Evolutionary conservation across 768 basidiomycete genomes (phyloP).

Genomic region (Suillus spraguei): DNA sequence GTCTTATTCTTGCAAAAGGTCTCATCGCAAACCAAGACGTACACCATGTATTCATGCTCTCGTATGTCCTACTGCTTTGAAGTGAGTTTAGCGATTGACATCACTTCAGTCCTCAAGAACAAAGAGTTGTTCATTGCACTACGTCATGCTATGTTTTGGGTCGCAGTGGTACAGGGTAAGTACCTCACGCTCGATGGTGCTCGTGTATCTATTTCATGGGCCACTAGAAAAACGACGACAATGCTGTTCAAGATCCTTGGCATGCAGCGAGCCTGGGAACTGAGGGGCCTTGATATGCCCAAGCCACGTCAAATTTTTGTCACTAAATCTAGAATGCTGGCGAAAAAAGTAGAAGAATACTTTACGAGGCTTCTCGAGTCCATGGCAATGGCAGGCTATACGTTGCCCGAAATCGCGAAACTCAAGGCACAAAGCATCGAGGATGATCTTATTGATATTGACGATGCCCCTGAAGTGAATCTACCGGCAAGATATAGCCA

Average conservation of each 20-base stretch:
- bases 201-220: not conserved
- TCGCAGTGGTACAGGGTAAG: conserved; percentile 73
- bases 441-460: conserved; percentile 35
- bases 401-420: conserved; percentile 40
- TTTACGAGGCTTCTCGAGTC: conserved; percentile 56
- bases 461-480: conserved; percentile 36
- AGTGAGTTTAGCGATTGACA: conserved; percentile 19
- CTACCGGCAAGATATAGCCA: conserved; percentile 53
- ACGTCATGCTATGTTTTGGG: conserved; percentile 69
- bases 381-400: conserved; percentile 36
- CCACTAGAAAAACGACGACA: conserved; percentile 67
- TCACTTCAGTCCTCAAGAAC: conserved; percentile 43
- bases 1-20: conserved; percentile 17
- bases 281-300: conserved; percentile 32
- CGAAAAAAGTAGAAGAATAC: conserved; percentile 66
- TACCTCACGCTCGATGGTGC: conserved; percentile 11
- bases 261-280: conserved; percentile 56
- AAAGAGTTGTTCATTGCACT: conserved; percentile 57
- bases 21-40: conserved; percentile 25
- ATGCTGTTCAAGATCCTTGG: conserved; percentile 79
- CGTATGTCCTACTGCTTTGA: conserved; percentile 16
- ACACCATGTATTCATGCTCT: conserved; percentile 30
- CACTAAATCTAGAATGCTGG: conserved; percentile 67
- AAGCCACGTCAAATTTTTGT: conserved; percentile 73
- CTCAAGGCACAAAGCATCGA: conserved; percentile 23